Conservation (phyloP, 768 basidiomycete species). For the Pholiota molesta region DNA sequence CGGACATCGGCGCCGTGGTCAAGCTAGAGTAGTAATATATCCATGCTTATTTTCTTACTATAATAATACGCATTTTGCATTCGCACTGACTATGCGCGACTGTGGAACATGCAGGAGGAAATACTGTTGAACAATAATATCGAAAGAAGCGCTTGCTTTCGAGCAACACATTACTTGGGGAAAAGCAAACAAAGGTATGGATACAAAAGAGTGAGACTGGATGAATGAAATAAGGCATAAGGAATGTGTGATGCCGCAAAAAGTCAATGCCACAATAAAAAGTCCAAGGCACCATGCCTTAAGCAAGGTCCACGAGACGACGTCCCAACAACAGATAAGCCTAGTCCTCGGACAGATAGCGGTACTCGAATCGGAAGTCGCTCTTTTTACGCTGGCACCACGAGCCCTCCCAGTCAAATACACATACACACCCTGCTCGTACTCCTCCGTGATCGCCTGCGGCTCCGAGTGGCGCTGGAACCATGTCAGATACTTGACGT, state of each 20-base stretch:
- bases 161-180: background rate
- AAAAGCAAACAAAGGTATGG: slow-evolving; percentile 15
- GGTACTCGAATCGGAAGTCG: slow-evolving; percentile 97
- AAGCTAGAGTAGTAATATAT: slow-evolving; percentile 67
- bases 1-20: slow-evolving; percentile 86
- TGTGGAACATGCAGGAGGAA: background rate
- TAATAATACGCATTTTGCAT: slow-evolving; percentile 16
- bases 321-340: too few relatives aligned
- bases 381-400: slow-evolving; percentile 99
- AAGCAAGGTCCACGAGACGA: background rate
- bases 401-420: slow-evolving; percentile 99
- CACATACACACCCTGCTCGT: slow-evolving; percentile 98
- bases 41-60: slow-evolving; percentile 24
- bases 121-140: background rate
- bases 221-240: slow-evolving; percentile 15
- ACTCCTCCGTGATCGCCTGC: slow-evolving; percentile 98
- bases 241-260: background rate
- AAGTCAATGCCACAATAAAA: slow-evolving; percentile 6
- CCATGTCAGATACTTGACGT: slow-evolving; percentile 99
- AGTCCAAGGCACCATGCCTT: background rate
- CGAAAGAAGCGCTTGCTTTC: background rate
- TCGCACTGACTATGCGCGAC: slow-evolving; percentile 8
- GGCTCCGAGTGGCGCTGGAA: slow-evolving; percentile 99
- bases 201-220: slow-evolving; percentile 19
- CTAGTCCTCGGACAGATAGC: slow-evolving; percentile 91